These are phyloP conservation scores for Salix brachista DNA, from an alignment of 345 rosid species.

Conservation along the genomic window DNA sequence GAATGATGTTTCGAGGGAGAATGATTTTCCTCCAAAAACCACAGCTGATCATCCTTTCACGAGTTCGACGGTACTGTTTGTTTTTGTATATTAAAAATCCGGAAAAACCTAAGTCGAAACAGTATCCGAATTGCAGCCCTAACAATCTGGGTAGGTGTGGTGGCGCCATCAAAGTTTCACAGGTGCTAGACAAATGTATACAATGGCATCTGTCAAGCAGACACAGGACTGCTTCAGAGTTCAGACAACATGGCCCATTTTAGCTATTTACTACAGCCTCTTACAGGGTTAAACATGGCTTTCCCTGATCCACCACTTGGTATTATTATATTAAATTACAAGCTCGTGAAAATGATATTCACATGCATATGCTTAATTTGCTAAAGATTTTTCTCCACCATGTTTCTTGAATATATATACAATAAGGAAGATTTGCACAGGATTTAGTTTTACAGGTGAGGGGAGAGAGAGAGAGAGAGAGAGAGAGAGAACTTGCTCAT, in stretches of 20 bases:
- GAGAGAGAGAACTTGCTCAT: not conserved
- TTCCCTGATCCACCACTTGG: not conserved
- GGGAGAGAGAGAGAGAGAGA: not conserved
- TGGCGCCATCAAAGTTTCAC: not conserved
- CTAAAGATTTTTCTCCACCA: not conserved
- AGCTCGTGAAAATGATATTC: not conserved
- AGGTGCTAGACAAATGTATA: not conserved
- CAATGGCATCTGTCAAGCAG: not conserved
- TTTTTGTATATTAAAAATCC: no score
- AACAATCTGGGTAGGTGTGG: not conserved
- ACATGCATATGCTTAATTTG: not conserved
- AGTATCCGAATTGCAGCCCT: not conserved
- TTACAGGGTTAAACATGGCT: not conserved
- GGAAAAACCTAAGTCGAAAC: not conserved
- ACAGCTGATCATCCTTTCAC: not conserved
- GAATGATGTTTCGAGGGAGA: not conserved
- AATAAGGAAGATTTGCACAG: conserved; percentile 3
- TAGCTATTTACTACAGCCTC: not conserved
- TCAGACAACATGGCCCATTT: not conserved
- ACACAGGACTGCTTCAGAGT: not conserved
- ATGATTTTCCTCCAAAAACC: not conserved
- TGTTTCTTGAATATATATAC: conserved; percentile 5
- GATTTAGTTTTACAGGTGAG: not conserved
- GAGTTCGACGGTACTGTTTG: not conserved
- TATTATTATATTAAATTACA: not conserved